Evolutionary conservation across 148 eudicot species (phyloP).

Genomic region (Vaccinium darrowii): DNA sequence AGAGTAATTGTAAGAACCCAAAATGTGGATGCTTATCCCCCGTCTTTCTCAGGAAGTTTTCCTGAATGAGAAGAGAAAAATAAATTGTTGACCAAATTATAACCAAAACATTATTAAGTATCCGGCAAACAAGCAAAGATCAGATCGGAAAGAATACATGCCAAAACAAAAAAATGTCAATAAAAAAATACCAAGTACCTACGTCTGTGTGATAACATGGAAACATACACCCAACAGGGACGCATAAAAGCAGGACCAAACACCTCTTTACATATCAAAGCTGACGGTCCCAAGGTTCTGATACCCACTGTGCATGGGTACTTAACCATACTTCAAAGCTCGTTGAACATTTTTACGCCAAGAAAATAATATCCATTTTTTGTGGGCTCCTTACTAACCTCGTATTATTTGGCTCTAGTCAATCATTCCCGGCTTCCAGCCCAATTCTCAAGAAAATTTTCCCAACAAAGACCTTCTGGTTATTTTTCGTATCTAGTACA

Average conservation of each 20-base stretch:
- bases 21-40: constrained; percentile 53
- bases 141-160: not conserved
- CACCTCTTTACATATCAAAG: not conserved
- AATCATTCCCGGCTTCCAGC: constrained; percentile 8
- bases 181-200: not conserved
- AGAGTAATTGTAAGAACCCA: constrained; percentile 65
- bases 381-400: not conserved
- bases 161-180: not conserved
- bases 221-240: not conserved
- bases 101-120: not conserved
- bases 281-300: not conserved
- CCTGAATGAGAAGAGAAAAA: constrained; percentile 46
- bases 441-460: not conserved
- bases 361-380: not conserved
- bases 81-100: not conserved
- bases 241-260: not conserved
- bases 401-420: too few species aligned
- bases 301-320: not conserved
- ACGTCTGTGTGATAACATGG: not conserved
- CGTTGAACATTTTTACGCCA: not conserved
- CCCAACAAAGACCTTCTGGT: not conserved
- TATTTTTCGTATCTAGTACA: not conserved
- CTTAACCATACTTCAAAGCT: not conserved
- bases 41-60: constrained; percentile 44
- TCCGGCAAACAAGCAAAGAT: not conserved